These are phyloP conservation scores for Trichodelitschia bisporula DNA, from an alignment of 495 filamentous ascomycete genomes.

Conservation along the genomic window DNA sequence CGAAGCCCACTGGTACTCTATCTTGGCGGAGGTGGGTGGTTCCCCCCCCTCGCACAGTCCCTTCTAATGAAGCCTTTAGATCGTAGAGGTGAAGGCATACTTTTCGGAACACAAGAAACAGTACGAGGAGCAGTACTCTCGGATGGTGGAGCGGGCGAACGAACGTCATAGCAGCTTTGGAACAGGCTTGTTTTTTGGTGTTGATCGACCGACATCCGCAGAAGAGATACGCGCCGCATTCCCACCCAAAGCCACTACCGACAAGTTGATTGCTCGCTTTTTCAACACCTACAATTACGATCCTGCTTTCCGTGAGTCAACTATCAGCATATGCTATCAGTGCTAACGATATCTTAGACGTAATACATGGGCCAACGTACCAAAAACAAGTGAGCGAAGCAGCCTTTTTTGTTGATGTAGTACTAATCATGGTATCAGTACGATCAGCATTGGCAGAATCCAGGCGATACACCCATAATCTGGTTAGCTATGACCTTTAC, in stretches of 20 bases:
- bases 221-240: constrained; percentile 56
- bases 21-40: constrained; percentile 52
- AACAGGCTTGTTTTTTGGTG: constrained; percentile 46
- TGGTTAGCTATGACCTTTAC: constrained; percentile 82
- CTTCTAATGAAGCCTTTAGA: constrained; percentile 23
- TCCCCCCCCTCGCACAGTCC: constrained; percentile 5
- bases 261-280: constrained; percentile 51
- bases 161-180: too few species aligned
- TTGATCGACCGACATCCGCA: constrained; percentile 36
- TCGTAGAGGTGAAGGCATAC: constrained; percentile 81
- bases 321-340: not conserved
- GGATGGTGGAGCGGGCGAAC: too few species aligned
- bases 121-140: constrained; percentile 37
- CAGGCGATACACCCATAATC: constrained; percentile 49
- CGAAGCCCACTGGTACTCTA: constrained; percentile 81
- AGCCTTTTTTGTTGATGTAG: too few species aligned
- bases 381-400: constrained; percentile 28
- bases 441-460: constrained; percentile 71
- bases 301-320: constrained; percentile 36
- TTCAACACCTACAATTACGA: constrained; percentile 53
- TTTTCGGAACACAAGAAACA: constrained; percentile 49
- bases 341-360: constrained; percentile 41
- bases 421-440: constrained; percentile 28
- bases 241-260: constrained; percentile 54
- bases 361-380: constrained; percentile 67